Evolutionary conservation across 129 eudicot genomes (phyloP).

Genomic region (Flaveria bidentis): DNA sequence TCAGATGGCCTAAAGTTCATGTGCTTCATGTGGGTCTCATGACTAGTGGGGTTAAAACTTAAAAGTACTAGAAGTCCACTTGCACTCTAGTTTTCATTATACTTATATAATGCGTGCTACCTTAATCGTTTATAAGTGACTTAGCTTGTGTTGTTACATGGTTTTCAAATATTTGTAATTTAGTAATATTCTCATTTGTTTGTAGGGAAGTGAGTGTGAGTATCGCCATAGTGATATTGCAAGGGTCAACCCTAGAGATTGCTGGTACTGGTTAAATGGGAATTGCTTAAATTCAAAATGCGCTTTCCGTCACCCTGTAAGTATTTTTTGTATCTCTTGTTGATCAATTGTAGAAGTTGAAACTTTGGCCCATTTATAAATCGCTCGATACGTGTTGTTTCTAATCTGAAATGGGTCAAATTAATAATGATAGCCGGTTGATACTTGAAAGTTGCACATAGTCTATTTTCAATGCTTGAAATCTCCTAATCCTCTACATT

Average conservation of each 20-base stretch:
- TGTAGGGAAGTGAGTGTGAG: constrained; percentile 94
- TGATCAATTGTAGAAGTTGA: background rate
- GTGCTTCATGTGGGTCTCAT: background rate
- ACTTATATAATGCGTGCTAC: background rate
- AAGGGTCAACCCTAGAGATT: constrained; percentile 85
- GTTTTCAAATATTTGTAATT: constrained; percentile 1
- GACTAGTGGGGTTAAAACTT: background rate
- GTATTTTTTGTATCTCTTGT: constrained; percentile 33
- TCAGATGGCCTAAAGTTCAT: background rate
- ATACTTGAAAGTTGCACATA: background rate
- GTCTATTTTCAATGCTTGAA: background rate
- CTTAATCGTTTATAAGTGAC: background rate
- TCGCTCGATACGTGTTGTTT: background rate
- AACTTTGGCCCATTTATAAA: background rate
- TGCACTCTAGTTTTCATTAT: background rate
- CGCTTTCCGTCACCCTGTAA: constrained; percentile 89
- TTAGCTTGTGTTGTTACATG: background rate
- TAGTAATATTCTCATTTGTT: constrained; percentile 19
- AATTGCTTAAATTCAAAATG: constrained; percentile 91
- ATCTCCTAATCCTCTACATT: background rate
- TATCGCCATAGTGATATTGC: constrained; percentile 91
- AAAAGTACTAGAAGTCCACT: background rate
- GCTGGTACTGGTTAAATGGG: constrained; percentile 82
- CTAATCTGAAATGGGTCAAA: background rate
- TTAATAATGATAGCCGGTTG: background rate